These are phyloP conservation scores for Talaromyces albobiverticillius DNA, from an alignment of 2,329 filamentous ascomycete genomes.

Conservation along the genomic window DNA sequence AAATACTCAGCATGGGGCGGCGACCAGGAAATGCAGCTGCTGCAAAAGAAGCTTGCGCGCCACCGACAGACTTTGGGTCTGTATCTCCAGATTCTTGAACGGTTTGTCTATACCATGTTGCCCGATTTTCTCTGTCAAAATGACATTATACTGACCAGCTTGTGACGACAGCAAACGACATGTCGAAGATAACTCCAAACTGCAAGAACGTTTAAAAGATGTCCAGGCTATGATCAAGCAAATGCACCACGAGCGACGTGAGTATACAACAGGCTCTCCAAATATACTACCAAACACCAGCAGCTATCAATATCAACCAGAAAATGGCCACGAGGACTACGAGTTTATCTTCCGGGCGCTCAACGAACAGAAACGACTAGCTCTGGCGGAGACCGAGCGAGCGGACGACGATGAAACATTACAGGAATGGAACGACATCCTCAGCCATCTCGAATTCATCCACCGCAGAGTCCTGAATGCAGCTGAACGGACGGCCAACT, in stretches of 20 bases:
- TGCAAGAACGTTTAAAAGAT: conserved; percentile 5
- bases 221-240: conserved; percentile 10
- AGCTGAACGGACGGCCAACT: conserved; percentile 14
- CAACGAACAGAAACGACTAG: conserved; percentile 14
- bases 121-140: neutral
- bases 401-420: conserved; percentile 14
- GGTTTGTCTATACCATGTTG: conserved; percentile 1
- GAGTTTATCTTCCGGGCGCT: conserved; percentile 14
- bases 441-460: conserved; percentile 16
- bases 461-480: conserved; percentile 14
- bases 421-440: conserved; percentile 16
- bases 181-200: neutral
- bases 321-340: conserved; percentile 9
- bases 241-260: neutral
- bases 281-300: neutral
- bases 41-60: conserved; percentile 15
- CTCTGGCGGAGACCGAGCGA: conserved; percentile 13
- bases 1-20: conserved; percentile 8
- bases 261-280: neutral
- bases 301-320: neutral
- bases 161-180: neutral
- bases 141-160: neutral
- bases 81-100: conserved; percentile 18
- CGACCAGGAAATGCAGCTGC: conserved; percentile 10
- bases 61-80: conserved; percentile 17